Percentiles rank a stretch among this genome's conserved stretches.
phyloP scores from a whole-genome alignment of 176 grass and related monocot species.

The Echinochloa phyllopogon region DNA sequence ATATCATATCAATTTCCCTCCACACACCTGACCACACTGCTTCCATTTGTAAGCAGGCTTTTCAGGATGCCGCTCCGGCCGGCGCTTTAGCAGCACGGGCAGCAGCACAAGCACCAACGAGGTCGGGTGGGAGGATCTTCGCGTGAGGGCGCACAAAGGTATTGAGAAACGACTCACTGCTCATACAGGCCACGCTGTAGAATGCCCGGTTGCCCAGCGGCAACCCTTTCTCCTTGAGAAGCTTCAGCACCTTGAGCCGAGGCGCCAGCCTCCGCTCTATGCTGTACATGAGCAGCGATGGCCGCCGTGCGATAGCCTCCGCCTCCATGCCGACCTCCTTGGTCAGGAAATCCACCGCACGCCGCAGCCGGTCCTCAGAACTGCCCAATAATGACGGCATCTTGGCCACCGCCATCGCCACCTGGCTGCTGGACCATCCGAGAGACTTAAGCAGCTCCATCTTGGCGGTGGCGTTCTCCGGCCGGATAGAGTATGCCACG shows the following conservation, averaged over 20 bases:
- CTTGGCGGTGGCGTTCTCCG: not conserved
- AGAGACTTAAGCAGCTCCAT: conserved; percentile 18
- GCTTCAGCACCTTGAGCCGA: conserved; percentile 21
- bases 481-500: not conserved
- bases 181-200: not conserved
- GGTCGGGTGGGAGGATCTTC: not conserved
- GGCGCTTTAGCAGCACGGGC: not conserved
- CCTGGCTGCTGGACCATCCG: not conserved
- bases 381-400: not conserved
- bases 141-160: not conserved
- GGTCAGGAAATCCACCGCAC: conserved; percentile 2
- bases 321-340: conserved; percentile 1
- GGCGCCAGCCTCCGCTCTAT: conserved; percentile 9
- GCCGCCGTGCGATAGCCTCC: not conserved
- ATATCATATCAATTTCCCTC: not conserved
- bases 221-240: conserved; percentile 1
- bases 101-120: not conserved
- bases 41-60: not conserved
- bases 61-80: not conserved
- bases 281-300: not conserved
- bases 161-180: not conserved
- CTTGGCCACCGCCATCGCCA: conserved; percentile 17
- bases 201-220: not conserved
- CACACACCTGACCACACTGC: not conserved
- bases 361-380: not conserved